phyloP scores from a whole-genome alignment of 139 green algal species.

The Chlorella sp. region DNA sequence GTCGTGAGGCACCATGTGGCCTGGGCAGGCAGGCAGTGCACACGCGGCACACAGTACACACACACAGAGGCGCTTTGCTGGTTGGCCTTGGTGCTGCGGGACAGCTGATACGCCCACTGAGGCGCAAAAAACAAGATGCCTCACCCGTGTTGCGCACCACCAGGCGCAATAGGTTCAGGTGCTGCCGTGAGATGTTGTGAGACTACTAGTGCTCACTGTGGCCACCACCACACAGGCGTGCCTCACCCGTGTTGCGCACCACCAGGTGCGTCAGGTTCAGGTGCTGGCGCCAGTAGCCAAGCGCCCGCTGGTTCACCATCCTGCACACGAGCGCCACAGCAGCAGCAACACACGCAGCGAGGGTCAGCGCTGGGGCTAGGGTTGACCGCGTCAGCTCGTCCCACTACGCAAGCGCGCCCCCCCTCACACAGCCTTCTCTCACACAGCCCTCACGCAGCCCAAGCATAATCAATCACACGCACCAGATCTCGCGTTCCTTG shows the following conservation, averaged over 20 bases:
- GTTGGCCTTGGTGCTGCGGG: too few relatives aligned
- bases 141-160: conserved; percentile 38
- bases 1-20: conserved; percentile 42
- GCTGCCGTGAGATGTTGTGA: conserved; percentile 19
- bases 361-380: too few relatives aligned
- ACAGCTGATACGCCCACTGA: too few relatives aligned
- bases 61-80: too few relatives aligned
- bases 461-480: conserved; percentile 4
- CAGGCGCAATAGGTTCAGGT: conserved; percentile 19
- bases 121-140: too few relatives aligned
- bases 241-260: conserved; percentile 33
- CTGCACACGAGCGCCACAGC: conserved; percentile 2
- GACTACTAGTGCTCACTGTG: conserved; percentile 16
- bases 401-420: too few relatives aligned
- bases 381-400: too few relatives aligned
- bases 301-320: conserved; percentile 19
- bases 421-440: too few relatives aligned
- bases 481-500: conserved; percentile 13
- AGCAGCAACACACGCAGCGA: too few relatives aligned
- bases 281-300: conserved; percentile 22
- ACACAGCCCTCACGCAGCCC: too few relatives aligned
- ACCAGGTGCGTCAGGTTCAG: conserved; percentile 28
- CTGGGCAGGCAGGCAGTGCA: neutral
- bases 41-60: too few relatives aligned
- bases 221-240: too few relatives aligned